These are phyloP conservation scores for Ajuga chamaepitys DNA, from an alignment of 257 asterid genomes.

Conservation along the genomic window DNA sequence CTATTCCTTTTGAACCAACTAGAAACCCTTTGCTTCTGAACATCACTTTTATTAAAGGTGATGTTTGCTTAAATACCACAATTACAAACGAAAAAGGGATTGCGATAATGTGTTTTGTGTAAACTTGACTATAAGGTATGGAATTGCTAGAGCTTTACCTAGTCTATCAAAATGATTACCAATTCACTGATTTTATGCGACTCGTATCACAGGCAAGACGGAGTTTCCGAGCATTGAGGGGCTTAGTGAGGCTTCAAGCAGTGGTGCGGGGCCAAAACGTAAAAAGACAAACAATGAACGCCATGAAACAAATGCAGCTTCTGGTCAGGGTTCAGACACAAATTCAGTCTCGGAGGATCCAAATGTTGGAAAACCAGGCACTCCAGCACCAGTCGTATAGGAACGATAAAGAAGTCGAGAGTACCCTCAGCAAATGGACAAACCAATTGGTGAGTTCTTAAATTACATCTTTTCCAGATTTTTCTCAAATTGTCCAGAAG, in stretches of 20 bases:
- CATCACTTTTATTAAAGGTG: not conserved
- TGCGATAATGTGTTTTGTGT: not conserved
- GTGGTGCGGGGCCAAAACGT: slow-evolving; percentile 82
- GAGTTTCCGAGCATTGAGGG: slow-evolving; percentile 81
- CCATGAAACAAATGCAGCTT: slow-evolving; percentile 98
- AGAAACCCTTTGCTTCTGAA: not conserved
- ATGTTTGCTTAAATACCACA: not conserved
- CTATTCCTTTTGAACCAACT: not conserved
- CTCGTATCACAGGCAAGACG: slow-evolving; percentile 58
- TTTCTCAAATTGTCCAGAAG: not conserved
- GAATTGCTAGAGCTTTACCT: not conserved
- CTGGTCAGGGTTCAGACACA: slow-evolving; percentile 83
- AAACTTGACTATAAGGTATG: not conserved
- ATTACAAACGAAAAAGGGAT: not conserved
- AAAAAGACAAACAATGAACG: slow-evolving; percentile 71
- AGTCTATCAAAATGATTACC: not conserved
- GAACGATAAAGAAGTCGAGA: slow-evolving; percentile 64
- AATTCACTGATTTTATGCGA: not conserved
- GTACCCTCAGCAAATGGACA: slow-evolving; percentile 74
- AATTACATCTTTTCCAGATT: not conserved
- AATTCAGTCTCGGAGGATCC: slow-evolving; percentile 86
- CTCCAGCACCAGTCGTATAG: slow-evolving; percentile 35
- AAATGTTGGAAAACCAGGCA: slow-evolving; percentile 71
- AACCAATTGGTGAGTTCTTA: slow-evolving; percentile 40
- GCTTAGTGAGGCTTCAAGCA: slow-evolving; percentile 93